Conservation (phyloP, 2,329 filamentous ascomycete genomes). For the Alternaria arbusti region DNA sequence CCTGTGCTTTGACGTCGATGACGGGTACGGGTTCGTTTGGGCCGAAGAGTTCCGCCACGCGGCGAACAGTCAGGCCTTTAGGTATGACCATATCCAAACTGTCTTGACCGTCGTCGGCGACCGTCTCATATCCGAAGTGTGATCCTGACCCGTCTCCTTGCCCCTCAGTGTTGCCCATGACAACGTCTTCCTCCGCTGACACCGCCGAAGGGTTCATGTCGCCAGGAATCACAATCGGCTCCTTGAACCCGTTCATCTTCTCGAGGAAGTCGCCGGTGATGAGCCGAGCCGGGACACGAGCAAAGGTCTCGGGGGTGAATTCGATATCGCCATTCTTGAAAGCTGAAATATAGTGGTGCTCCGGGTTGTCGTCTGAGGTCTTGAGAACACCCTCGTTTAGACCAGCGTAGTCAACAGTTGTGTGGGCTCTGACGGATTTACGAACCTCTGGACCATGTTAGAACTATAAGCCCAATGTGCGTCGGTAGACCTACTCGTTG, state of each 20-base stretch:
- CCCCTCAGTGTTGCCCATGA: conserved; percentile 26
- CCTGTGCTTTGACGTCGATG: conserved; percentile 73
- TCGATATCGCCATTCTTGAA: conserved; percentile 69
- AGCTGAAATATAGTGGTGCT: conserved; percentile 72
- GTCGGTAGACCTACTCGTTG: conserved; percentile 58
- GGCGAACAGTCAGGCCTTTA: conserved; percentile 66
- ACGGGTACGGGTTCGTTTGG: conserved; percentile 68
- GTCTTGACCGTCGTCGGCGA: conserved; percentile 67
- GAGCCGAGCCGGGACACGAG: conserved; percentile 68
- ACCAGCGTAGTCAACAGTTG: conserved; percentile 71
- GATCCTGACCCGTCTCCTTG: conserved; percentile 18
- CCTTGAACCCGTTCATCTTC: conserved; percentile 66
- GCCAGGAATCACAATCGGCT: conserved; percentile 71
- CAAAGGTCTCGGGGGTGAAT: conserved; percentile 67
- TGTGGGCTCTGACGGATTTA: conserved; percentile 69
- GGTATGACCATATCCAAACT: conserved; percentile 73
- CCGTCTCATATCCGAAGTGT: conserved; percentile 57
- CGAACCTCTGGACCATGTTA: conserved; percentile 58
- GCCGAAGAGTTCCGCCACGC: conserved; percentile 69
- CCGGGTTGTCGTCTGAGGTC: conserved; percentile 67
- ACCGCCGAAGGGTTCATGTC: conserved; percentile 60
- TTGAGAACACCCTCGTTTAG: conserved; percentile 71
- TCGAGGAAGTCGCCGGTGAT: conserved; percentile 69
- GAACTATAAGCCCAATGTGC: conserved; percentile 30
- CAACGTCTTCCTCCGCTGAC: background rate